Percentiles rank a stretch among this genome's conserved stretches.
phyloP scores from a whole-genome alignment of 768 basidiomycete genomes.

The Serendipita vermifera region DNA sequence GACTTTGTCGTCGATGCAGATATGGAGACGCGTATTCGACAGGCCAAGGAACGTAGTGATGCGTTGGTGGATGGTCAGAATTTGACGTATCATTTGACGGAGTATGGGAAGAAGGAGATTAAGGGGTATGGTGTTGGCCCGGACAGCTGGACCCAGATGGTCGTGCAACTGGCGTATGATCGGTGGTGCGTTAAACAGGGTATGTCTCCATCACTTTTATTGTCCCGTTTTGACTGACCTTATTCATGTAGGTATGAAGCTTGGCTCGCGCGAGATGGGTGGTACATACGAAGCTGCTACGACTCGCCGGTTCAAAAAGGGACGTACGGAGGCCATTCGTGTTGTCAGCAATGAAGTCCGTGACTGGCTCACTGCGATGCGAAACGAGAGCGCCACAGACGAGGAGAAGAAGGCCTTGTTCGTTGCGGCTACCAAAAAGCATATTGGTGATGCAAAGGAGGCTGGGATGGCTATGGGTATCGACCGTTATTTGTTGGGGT shows the following conservation, averaged over 20 bases:
- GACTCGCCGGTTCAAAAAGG: slow-evolving; percentile 77
- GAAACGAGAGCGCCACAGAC: slow-evolving; percentile 30
- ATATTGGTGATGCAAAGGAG: slow-evolving; percentile 49
- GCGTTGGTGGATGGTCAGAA: slow-evolving; percentile 52
- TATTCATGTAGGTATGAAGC: background rate
- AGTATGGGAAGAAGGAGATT: slow-evolving; percentile 76
- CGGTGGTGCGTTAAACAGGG: slow-evolving; percentile 23
- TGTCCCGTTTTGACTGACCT: background rate
- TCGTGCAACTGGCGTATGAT: slow-evolving; percentile 79
- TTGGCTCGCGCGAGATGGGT: slow-evolving; percentile 33
- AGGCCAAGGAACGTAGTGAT: slow-evolving; percentile 41
- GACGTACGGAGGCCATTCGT: slow-evolving; percentile 88
- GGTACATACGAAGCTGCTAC: slow-evolving; percentile 92
- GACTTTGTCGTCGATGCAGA: slow-evolving; percentile 48
- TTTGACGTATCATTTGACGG: slow-evolving; percentile 48
- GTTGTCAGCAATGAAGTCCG: slow-evolving; percentile 67
- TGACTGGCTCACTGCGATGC: slow-evolving; percentile 66
- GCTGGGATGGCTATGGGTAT: slow-evolving; percentile 61
- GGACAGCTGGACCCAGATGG: slow-evolving; percentile 89
- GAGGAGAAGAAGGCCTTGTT: slow-evolving; percentile 43
- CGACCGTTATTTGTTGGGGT: slow-evolving; percentile 80
- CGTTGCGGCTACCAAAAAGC: slow-evolving; percentile 46
- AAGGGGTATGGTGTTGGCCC: slow-evolving; percentile 83
- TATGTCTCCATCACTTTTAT: background rate
- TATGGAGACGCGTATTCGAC: slow-evolving; percentile 38